Base-by-base conservation (phyloP, 2,329 filamentous ascomycete species). In the Zelopaecilomyces penicillatus region DNA sequence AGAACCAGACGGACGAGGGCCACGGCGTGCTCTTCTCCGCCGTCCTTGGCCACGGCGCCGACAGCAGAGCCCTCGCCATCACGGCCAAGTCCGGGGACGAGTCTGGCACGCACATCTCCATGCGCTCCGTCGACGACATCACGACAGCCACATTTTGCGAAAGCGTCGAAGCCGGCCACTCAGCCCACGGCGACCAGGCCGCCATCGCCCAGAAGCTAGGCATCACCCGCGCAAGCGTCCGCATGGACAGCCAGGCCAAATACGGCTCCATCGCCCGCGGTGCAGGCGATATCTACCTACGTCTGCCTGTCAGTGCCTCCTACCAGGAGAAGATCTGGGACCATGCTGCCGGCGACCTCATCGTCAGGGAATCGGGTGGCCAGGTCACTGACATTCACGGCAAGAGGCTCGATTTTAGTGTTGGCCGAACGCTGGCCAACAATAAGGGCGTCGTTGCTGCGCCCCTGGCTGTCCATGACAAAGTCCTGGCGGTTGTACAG, bases 311-410 rank as follows among this genome's bases (percentile, higher is more conserved):
- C 48, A 85, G 80, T 62, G 85, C 83, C 55, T 83, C 84, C 43
- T 98, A 98, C 69, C 82, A 95, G 64, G 93, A 98, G 75, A 98
- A 98, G 79, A 98, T 98, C 55, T 98, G 93, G 93, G 93, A 98
- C 62, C 93, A 98, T 65, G 93, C 93, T 12, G 93, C 91, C 9
- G 93, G 93, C 35, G 90, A 95, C 58, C 69, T 98, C 47, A 90
- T 98, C 54, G 93, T 97, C 35, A 77, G 90, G 46, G 94, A 98
- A 68, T 89, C 93, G 3, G 93, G 93, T 42, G 94, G 93, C 40
- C 74, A 85, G 58, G 91, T 98, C 43, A 94, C 89, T 1, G 94
- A 98, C 66, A 84, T 89, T 35, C 75, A 84, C 50, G 93, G 94
- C 56, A 86, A 86, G 61, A 75, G 80, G 49, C 73, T 98, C 47